Base-by-base conservation (phyloP, 2,329 filamentous ascomycete genomes). In the Thermoascus crustaceus region DNA sequence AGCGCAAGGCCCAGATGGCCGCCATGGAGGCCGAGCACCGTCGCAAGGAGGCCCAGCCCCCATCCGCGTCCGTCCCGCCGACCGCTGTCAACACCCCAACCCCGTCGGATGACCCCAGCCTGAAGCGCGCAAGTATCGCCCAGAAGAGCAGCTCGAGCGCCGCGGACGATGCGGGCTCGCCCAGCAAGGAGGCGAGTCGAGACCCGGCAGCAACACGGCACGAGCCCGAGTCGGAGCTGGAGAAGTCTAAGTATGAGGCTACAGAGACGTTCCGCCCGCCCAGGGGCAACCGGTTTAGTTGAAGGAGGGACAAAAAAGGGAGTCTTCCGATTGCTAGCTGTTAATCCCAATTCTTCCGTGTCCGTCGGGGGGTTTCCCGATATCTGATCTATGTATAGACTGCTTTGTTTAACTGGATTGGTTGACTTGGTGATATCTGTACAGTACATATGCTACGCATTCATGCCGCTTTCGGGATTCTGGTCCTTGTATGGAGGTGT, bases 181-280 rank as follows among this genome's bases (percentile, higher is more conserved):
- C 85, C 14, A 85, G 82, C 57, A 72, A 77, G 52, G 83, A 91
- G 63, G 77, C 79, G 20, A 77, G 73, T 52, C 67, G 68, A 44
- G 88, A 94, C 63, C 35, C 71, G 79, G 46, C 87, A 94, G 63
- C 83, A 82, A 41, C 82, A 85, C 2, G 71, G 79, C 45, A 83
- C 76, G 26, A 82, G 84, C 55, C 64, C 69, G 27, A 86, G 54
- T 69, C 73, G 44, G 68, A 83, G 17, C 52, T 67, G 22, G 84
- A 88, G 61, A 93, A 86, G 71, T 83, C 85, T 59, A 94, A 94
- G 66, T 96, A 93, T 61, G 88, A 96, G 66, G 80, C 83, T 20
- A 70, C 68, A 35, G 71, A 76, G 48, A 82, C 87, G 37, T 96
- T 81, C 62, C 69, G 75, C 49, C 82, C 81, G 63, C 76, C 71